These are phyloP conservation scores for Penstemon eatonii DNA, from an alignment of 257 asterid species.

Conservation along the genomic window DNA sequence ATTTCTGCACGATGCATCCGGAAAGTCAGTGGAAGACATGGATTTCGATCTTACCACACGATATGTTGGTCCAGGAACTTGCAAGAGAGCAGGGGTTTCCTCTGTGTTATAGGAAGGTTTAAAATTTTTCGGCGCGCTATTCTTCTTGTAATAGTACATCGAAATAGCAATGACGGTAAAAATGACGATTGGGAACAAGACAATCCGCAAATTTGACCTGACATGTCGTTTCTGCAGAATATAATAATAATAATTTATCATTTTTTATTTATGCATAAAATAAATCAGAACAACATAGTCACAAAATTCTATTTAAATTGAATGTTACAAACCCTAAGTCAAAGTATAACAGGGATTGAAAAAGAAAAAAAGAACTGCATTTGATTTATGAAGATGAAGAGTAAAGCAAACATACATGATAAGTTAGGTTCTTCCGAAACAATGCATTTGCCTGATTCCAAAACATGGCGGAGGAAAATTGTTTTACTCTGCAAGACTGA, in stretches of 20 bases:
- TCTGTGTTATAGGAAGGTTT: accelerated
- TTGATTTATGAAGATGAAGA: too few species aligned
- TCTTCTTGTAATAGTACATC: neutral
- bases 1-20: slow-evolving; percentile 37
- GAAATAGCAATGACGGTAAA: slow-evolving; percentile 22
- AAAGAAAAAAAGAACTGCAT: too few species aligned
- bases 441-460: slow-evolving; percentile 38
- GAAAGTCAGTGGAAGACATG: slow-evolving; percentile 29
- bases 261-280: neutral
- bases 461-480: slow-evolving; percentile 26
- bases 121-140: accelerated
- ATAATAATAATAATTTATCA: neutral
- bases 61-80: slow-evolving; percentile 30
- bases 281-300: neutral
- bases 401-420: slow-evolving; percentile 24
- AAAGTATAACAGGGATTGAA: neutral
- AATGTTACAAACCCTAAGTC: neutral
- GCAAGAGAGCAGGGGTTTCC: slow-evolving; percentile 31
- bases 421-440: slow-evolving; percentile 33
- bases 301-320: neutral
- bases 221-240: slow-evolving; percentile 33
- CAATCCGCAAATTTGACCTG: slow-evolving; percentile 27
- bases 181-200: slow-evolving; percentile 31
- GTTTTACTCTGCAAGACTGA: neutral
- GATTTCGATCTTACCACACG: slow-evolving; percentile 33